phyloP scores from a whole-genome alignment of 495 filamentous ascomycete species.

The Daldinia grandis region DNA sequence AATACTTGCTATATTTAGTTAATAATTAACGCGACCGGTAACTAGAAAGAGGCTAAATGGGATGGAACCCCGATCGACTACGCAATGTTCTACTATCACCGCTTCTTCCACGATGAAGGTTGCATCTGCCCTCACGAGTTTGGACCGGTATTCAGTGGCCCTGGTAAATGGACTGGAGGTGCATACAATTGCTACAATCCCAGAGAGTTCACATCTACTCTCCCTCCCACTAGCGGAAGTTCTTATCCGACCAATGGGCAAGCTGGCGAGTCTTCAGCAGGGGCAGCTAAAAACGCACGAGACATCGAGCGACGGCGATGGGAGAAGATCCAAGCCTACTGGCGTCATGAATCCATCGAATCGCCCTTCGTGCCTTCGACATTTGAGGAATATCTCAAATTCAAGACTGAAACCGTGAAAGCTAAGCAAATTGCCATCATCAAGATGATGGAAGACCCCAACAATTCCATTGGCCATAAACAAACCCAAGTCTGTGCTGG shows the following conservation, averaged over 20 bases:
- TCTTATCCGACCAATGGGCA: not conserved
- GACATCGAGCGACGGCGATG: not conserved
- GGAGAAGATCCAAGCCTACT: constrained; percentile 5
- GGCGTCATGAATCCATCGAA: not conserved
- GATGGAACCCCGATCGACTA: not conserved
- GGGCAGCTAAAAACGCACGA: not conserved
- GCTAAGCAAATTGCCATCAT: not conserved
- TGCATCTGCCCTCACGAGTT: not conserved
- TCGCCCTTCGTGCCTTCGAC: constrained; percentile 13
- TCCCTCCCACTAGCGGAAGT: not conserved
- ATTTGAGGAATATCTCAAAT: not conserved
- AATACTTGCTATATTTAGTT: not conserved
- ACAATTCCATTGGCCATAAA: not conserved
- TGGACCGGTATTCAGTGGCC: not conserved
- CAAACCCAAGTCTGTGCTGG: too few species aligned
- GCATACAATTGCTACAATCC: not conserved
- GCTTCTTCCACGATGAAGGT: not conserved
- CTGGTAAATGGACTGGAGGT: not conserved
- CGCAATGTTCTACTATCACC: not conserved
- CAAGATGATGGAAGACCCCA: not conserved
- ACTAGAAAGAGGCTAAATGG: not conserved
- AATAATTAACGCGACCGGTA: not conserved
- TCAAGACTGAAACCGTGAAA: not conserved
- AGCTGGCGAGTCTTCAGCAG: not conserved
- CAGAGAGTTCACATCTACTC: not conserved